Base-by-base conservation (phyloP, 208 protist species). In the Trypanosoma scelopori region DNA sequence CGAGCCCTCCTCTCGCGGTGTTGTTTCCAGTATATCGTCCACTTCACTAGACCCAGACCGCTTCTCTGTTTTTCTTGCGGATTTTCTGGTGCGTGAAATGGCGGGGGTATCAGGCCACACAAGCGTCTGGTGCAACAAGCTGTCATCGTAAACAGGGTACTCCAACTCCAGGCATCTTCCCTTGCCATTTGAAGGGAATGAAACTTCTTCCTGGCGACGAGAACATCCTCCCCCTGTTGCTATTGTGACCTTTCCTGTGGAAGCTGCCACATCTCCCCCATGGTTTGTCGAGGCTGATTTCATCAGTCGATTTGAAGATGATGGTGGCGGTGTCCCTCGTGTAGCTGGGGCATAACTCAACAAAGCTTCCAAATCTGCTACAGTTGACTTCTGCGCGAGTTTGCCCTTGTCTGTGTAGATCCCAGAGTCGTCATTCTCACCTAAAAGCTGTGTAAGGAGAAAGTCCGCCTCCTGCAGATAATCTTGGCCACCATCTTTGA, bases 331-430 rank as follows among this genome's bases (percentile, higher is more conserved):
- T 23, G 22, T 65, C 7, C 16, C 30, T 27, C 25, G 16, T 9
- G 47, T 15, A 47, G 20, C 15, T 30, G 47, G 37, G n/a, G n/a
- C 11, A 41, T 30, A 45, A 39, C 30, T 55, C 28, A 65, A 39
- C 27, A 65, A 30, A 45, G 59, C 59, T 46, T 65, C 59, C 25
- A 65, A 55, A 22, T 53, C 30, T 35, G 59, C 59, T 53, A 30
- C 59, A 65, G 13, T 18, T 1, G 42, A 5, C 46, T 65, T 65
- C 28, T 7, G 4, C 13, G 30, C 18, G 25, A 1, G 39, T 11
- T 13, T 57, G 32, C 3, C n/a, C n/a, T 28, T 39, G 13, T 3
- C 4, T 39, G 32, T 12, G 20, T 53, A 46, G 5, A 5, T 42
- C 15, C 15, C 35, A 35, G 1, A 5, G 55, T 35, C 35, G 13